Conservation (phyloP, 2,329 filamentous ascomycete genomes). For the Phialocephala sp. region DNA sequence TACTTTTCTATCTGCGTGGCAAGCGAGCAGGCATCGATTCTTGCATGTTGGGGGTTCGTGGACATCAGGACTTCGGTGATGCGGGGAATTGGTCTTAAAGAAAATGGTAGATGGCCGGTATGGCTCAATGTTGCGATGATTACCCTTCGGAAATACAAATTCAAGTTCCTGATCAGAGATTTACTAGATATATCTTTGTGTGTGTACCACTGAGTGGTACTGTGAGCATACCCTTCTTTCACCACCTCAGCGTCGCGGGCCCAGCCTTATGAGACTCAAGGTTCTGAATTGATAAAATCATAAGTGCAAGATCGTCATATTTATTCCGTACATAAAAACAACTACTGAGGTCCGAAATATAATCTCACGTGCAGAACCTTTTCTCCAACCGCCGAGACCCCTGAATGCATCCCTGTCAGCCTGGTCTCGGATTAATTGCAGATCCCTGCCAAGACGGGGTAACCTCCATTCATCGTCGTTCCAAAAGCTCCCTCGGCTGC, state of each 20-base stretch:
- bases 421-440: not conserved
- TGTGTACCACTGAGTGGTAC: not conserved
- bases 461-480: slow-evolving; percentile 1
- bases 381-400: slow-evolving; percentile 13
- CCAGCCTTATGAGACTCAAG: too few species aligned
- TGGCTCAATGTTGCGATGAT: slow-evolving; percentile 34
- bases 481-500: slow-evolving; percentile 2
- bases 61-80: slow-evolving; percentile 22
- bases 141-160: slow-evolving; percentile 34
- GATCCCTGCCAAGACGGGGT: slow-evolving; percentile 22
- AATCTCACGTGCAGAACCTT: not conserved
- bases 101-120: slow-evolving; percentile 27
- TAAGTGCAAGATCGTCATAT: too few species aligned
- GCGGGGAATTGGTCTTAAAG: slow-evolving; percentile 19
- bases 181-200: not conserved
- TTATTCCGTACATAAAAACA: not conserved
- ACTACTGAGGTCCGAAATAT: not conserved
- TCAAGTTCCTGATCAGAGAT: not conserved
- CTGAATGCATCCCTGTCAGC: slow-evolving; percentile 19
- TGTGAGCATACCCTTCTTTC: not conserved
- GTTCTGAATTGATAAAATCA: too few species aligned
- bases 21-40: slow-evolving; percentile 29
- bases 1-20: slow-evolving; percentile 22
- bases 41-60: slow-evolving; percentile 26
- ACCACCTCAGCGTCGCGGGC: not conserved